Evolutionary conservation across 1,284 basidiomycete species (phyloP).

Genomic region (Chondrostereum purpureum): DNA sequence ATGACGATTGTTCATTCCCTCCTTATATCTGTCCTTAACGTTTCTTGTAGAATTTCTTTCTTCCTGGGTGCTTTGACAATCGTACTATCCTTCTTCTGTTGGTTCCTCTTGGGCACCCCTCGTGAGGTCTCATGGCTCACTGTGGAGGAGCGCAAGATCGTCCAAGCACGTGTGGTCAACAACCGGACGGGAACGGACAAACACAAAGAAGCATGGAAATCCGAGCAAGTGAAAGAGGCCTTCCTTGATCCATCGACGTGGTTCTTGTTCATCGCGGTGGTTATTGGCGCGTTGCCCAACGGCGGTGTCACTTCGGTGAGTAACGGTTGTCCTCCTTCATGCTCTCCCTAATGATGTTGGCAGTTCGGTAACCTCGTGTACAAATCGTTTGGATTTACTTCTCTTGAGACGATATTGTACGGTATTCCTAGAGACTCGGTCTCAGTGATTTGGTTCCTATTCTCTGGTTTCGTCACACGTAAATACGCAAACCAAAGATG

Average conservation of each 20-base stretch:
- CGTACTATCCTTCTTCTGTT: slow-evolving; percentile 11
- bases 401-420: slow-evolving; percentile 11
- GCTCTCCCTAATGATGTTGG: not conserved
- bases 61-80: slow-evolving; percentile 14
- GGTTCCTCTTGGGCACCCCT: slow-evolving; percentile 14
- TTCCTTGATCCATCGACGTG: slow-evolving; percentile 15
- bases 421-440: slow-evolving; percentile 10
- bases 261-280: slow-evolving; percentile 12
- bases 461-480: slow-evolving; percentile 10
- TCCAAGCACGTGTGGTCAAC: slow-evolving; percentile 11
- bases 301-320: slow-evolving; percentile 13
- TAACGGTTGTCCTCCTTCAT: not conserved
- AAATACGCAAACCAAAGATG: slow-evolving; percentile 8
- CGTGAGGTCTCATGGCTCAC: slow-evolving; percentile 14
- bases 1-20: slow-evolving; percentile 4
- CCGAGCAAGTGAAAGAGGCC: slow-evolving; percentile 13
- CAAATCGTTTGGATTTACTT: slow-evolving; percentile 13
- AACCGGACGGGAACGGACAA: slow-evolving; percentile 14
- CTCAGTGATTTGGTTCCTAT: slow-evolving; percentile 14
- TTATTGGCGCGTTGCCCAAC: slow-evolving; percentile 11
- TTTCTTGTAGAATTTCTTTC: slow-evolving; percentile 12
- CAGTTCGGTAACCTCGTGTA: slow-evolving; percentile 14
- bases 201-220: slow-evolving; percentile 12
- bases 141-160: slow-evolving; percentile 10
- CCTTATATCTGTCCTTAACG: not conserved